A percentile compares a stretch with the other conserved stretches of the same genome.
These are phyloP conservation scores for Cryptococcus sp. DNA, from an alignment of 1,284 basidiomycete genomes.

Conservation along the genomic window DNA sequence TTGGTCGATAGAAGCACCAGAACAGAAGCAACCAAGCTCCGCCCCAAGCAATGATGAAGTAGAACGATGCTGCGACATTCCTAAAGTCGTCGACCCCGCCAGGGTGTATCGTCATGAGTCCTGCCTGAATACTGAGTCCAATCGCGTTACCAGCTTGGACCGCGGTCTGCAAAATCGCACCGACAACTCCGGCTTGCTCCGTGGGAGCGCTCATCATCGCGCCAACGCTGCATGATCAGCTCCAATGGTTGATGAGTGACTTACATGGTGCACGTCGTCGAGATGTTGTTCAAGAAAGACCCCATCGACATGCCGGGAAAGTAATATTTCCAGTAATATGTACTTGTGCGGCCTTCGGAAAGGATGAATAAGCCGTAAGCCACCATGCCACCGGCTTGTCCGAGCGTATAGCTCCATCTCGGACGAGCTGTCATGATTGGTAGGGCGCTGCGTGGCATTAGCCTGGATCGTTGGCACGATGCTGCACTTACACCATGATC, in stretches of 20 bases:
- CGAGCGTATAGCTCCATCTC: conserved; percentile 16
- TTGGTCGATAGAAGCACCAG: conserved; percentile 30
- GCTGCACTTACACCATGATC: conserved; percentile 19
- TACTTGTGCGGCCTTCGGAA: conserved; percentile 21
- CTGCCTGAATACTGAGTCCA: conserved; percentile 45
- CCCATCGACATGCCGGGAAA: conserved; percentile 42
- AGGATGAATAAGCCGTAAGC: conserved; percentile 36
- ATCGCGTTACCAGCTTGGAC: conserved; percentile 43
- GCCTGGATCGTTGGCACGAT: background rate
- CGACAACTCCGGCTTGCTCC: conserved; percentile 41
- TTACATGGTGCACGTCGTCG: background rate
- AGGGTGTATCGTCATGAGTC: conserved; percentile 41
- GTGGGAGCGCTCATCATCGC: conserved; percentile 44
- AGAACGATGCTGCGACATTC: conserved; percentile 39
- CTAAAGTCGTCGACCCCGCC: conserved; percentile 35
- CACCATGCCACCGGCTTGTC: conserved; percentile 2
- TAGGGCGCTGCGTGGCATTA: background rate
- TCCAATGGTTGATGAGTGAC: no score
- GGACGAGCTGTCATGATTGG: conserved; percentile 22
- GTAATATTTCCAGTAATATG: conserved; percentile 43
- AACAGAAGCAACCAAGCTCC: conserved; percentile 38
- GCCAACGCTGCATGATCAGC: conserved; percentile 23
- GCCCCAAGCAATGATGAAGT: conserved; percentile 48
- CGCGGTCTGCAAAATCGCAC: conserved; percentile 44
- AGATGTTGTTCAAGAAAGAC: conserved; percentile 27